Evolutionary conservation across 192 early-diverging fungal species (phyloP).

Genomic region (Phlyctochytrium bullatum): DNA sequence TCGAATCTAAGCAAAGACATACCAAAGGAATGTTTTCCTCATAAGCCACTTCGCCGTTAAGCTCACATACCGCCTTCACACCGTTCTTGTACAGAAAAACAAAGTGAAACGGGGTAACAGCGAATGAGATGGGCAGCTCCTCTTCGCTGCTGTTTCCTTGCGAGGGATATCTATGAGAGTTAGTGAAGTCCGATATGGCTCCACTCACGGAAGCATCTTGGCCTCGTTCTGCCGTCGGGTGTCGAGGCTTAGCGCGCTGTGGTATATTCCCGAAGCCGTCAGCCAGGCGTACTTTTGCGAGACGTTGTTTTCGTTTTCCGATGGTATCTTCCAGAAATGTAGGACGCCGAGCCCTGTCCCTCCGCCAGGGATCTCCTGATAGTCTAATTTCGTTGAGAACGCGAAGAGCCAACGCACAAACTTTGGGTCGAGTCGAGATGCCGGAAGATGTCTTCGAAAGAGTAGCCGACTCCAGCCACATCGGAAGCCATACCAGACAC

Average conservation of each 20-base stretch:
- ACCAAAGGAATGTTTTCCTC: conserved; percentile 77
- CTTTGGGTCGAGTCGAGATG: conserved; percentile 68
- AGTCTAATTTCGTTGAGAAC: conserved; percentile 33
- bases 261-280: conserved; percentile 86
- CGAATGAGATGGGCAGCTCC: conserved; percentile 72
- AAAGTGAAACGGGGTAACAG: conserved; percentile 87
- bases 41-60: conserved; percentile 80
- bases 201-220: conserved; percentile 74
- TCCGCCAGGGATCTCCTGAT: conserved; percentile 64
- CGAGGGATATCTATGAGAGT: conserved; percentile 46
- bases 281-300: conserved; percentile 89
- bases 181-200: no score
- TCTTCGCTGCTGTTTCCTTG: conserved; percentile 18
- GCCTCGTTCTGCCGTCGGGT: conserved; percentile 70
- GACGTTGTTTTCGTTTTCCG: conserved; percentile 61
- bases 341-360: conserved; percentile 52
- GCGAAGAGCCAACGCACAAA: conserved; percentile 23
- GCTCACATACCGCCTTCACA: conserved; percentile 72
- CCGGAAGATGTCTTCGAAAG: conserved; percentile 77
- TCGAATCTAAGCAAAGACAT: conserved; percentile 12
- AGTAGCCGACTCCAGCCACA: conserved; percentile 50
- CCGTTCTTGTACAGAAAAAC: conserved; percentile 78
- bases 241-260: conserved; percentile 77
- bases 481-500: conserved; percentile 67
- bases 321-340: conserved; percentile 54